phyloP scores from a whole-genome alignment of 768 basidiomycete genomes.

The Rhodosporidiobolus sp. region DNA sequence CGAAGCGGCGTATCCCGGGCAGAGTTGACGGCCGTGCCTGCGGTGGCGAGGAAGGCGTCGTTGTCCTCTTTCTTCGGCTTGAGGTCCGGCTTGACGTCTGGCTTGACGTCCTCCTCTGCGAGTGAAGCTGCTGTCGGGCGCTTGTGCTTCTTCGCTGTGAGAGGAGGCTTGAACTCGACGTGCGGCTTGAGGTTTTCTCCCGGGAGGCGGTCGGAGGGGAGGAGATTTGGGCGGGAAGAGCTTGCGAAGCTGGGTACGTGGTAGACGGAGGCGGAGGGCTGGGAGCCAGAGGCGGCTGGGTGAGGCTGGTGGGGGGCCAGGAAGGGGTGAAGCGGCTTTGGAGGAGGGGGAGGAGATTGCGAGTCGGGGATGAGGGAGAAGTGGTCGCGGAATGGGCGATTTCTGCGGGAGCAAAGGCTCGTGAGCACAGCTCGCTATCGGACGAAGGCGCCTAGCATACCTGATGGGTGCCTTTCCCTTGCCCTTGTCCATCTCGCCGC shows the following conservation, averaged over 20 bases:
- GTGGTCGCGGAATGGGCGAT: background rate
- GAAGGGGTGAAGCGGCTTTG: background rate
- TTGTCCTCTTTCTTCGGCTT: background rate
- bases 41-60: background rate
- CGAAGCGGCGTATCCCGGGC: no score
- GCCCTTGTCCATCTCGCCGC: background rate
- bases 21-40: background rate
- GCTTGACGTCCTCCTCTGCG: background rate
- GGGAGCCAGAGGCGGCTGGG: background rate
- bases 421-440: background rate
- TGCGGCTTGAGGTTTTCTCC: no score
- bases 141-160: no score
- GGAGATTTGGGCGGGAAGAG: background rate
- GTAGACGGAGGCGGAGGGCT: no score
- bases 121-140: no score
- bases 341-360: background rate
- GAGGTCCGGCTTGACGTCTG: conserved; percentile 2
- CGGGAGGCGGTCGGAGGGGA: background rate
- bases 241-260: background rate
- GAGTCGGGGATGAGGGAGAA: conserved; percentile 2
- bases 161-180: no score
- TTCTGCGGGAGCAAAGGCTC: background rate
- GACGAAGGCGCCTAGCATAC: background rate
- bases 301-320: no score
- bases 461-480: background rate